Percentiles rank a stretch among this genome's conserved stretches.
phyloP scores from a whole-genome alignment of 108 stramenopile species.

The Skeletonema potamos region DNA sequence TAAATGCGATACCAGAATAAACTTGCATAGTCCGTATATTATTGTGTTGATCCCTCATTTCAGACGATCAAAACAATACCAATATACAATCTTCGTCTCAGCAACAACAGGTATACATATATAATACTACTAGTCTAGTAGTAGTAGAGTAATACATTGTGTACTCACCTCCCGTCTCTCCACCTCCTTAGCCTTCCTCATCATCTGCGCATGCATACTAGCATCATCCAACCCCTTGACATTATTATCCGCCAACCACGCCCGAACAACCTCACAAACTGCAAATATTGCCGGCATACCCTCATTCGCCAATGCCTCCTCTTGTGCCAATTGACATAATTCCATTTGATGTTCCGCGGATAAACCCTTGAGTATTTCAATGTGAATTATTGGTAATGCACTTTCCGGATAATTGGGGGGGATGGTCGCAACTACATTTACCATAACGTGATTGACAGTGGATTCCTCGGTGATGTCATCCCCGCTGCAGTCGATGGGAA shows the following conservation, averaged over 20 bases:
- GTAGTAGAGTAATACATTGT: too few species aligned
- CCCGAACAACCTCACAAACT: conserved; percentile 75
- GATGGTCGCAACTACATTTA: conserved; percentile 61
- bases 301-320: conserved; percentile 72
- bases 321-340: conserved; percentile 58
- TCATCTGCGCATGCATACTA: conserved; percentile 87
- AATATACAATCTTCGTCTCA: too few species aligned
- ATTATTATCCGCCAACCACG: conserved; percentile 87
- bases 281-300: conserved; percentile 84
- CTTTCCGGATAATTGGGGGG: conserved; percentile 70
- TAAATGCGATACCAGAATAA: background rate
- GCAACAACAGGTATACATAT: background rate
- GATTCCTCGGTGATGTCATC: conserved; percentile 52
- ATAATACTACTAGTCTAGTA: too few species aligned
- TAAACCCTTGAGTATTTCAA: conserved; percentile 77
- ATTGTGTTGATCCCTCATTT: too few species aligned
- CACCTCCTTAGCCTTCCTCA: conserved; percentile 71
- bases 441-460: conserved; percentile 77
- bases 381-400: conserved; percentile 57
- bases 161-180: conserved; percentile 64
- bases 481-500: conserved; percentile 61
- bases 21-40: too few species aligned
- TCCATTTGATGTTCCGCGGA: conserved; percentile 57
- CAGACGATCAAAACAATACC: background rate
- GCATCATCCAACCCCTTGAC: conserved; percentile 86